Base-by-base conservation (phyloP, 371 early-diverging fungal genomes). In the Mortierella sp. region DNA sequence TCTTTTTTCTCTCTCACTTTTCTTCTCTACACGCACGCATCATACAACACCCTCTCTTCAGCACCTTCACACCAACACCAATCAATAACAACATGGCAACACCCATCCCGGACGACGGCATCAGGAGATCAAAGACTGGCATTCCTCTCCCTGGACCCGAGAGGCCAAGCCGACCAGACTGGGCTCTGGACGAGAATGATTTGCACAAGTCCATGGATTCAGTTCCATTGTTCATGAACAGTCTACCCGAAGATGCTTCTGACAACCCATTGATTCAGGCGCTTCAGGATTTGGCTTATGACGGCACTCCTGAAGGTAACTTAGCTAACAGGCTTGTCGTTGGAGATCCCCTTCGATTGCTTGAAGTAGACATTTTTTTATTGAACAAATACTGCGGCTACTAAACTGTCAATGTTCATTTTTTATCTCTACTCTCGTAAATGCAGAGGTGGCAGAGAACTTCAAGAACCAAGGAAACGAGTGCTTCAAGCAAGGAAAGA, bases 401-500 rank as follows among this genome's bases (percentile, higher is more conserved):
- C 28, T 47, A 28, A 21, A 57, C 28, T 48, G 8, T 21, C 26
- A 16, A 26, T 5, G 2, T 1, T 50, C 42, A 44, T 47, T 70
- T 57, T 78, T 50, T 31, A 47, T 26, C 84, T 57, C 21, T 48
- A 19, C 38, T 19, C 28, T 14, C 26, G 48, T 76, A 28, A 57
- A 1, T 14, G 65, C 81, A 97, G 98, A 98, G 89, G 91, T 97
- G 74, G 99, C 99, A 6, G 91, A 92, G 68, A 98, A 98, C 90
- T 97, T 98, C 81, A 99, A 98, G 89, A 93, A 95, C 72, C 97
- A 98, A 87, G 99, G 99, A 78, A 99, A 99, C 88, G 97, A 97
- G 14, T 91, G 94, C 75, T 98, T 97, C 90, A 92, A 93, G 77
- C 92, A 90, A 34, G 96, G 97, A 19, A 92, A 92, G 78, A 47